Conservation (phyloP, 768 basidiomycete genomes). For the Leucocoprinus sp. region DNA sequence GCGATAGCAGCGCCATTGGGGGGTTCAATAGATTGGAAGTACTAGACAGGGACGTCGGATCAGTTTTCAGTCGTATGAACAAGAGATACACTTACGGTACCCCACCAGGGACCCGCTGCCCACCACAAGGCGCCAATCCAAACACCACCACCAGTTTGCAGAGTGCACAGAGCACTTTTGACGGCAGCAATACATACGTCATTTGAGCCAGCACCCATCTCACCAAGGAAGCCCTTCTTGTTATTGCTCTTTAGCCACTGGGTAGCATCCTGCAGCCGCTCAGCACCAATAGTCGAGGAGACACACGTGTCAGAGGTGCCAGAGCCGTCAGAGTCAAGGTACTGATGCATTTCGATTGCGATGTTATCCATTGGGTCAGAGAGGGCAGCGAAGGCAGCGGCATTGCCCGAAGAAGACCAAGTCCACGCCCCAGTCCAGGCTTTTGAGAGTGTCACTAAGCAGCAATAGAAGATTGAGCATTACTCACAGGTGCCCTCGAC, state of each 20-base stretch:
- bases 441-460: slow-evolving; percentile 18
- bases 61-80: not conserved
- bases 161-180: slow-evolving; percentile 45
- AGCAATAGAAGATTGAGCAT: not conserved
- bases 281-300: slow-evolving; percentile 49
- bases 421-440: slow-evolving; percentile 58
- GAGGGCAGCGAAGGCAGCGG: slow-evolving; percentile 40
- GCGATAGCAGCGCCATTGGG: slow-evolving; percentile 48
- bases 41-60: slow-evolving; percentile 21
- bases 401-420: slow-evolving; percentile 51
- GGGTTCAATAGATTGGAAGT: slow-evolving; percentile 56
- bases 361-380: slow-evolving; percentile 55
- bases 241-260: slow-evolving; percentile 50
- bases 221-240: slow-evolving; percentile 58
- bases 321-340: slow-evolving; percentile 59
- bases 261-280: slow-evolving; percentile 49
- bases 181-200: slow-evolving; percentile 39
- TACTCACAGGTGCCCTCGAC: slow-evolving; percentile 27
- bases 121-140: slow-evolving; percentile 51
- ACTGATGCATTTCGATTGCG: slow-evolving; percentile 63
- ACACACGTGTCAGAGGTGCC: slow-evolving; percentile 48
- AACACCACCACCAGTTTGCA: slow-evolving; percentile 50
- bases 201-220: slow-evolving; percentile 48
- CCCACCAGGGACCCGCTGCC: slow-evolving; percentile 62
- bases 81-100: slow-evolving; percentile 29